These are phyloP conservation scores for Skeletonema potamos DNA, from an alignment of 108 stramenopile species.

Conservation along the genomic window DNA sequence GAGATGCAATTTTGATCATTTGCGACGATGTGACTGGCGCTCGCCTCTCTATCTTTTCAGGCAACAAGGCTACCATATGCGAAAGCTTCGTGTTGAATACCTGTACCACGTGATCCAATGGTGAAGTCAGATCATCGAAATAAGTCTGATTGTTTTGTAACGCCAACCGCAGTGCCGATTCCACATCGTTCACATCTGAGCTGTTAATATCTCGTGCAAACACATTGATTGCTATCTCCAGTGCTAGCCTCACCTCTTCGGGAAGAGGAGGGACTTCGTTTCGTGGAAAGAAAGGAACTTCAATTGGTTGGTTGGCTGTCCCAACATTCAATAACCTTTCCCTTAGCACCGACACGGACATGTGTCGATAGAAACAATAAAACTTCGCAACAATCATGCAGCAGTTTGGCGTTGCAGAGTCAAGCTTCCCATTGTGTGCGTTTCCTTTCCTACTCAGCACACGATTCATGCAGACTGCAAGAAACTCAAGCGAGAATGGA, in stretches of 20 bases:
- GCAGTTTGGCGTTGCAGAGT: slow-evolving; percentile 52
- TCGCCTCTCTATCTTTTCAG: not conserved
- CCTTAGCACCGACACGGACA: slow-evolving; percentile 19
- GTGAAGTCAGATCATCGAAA: slow-evolving; percentile 31
- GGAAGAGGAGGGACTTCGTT: slow-evolving; percentile 41
- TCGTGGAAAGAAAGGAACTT: slow-evolving; percentile 55
- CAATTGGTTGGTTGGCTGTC: slow-evolving; percentile 23
- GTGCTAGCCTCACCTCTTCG: slow-evolving; percentile 46
- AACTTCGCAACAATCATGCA: slow-evolving; percentile 81
- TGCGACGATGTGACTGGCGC: not conserved
- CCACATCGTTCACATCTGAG: slow-evolving; percentile 30
- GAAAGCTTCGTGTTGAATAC: slow-evolving; percentile 45
- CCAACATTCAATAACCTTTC: slow-evolving; percentile 14
- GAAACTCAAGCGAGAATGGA: slow-evolving; percentile 75
- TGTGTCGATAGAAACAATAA: slow-evolving; percentile 69
- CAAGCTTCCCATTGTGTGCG: slow-evolving; percentile 74
- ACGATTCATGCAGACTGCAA: slow-evolving; percentile 75
- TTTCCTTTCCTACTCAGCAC: slow-evolving; percentile 53
- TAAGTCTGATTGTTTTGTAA: slow-evolving; percentile 22
- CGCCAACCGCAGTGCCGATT: slow-evolving; percentile 29
- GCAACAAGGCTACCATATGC: slow-evolving; percentile 17
- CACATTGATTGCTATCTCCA: slow-evolving; percentile 60
- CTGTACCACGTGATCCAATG: slow-evolving; percentile 21
- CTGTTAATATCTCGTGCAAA: slow-evolving; percentile 35
- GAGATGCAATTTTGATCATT: slow-evolving; percentile 53